Evolutionary conservation across 192 early-diverging fungal species (phyloP).

Genomic region (Tieghemiomyces parasiticus): DNA sequence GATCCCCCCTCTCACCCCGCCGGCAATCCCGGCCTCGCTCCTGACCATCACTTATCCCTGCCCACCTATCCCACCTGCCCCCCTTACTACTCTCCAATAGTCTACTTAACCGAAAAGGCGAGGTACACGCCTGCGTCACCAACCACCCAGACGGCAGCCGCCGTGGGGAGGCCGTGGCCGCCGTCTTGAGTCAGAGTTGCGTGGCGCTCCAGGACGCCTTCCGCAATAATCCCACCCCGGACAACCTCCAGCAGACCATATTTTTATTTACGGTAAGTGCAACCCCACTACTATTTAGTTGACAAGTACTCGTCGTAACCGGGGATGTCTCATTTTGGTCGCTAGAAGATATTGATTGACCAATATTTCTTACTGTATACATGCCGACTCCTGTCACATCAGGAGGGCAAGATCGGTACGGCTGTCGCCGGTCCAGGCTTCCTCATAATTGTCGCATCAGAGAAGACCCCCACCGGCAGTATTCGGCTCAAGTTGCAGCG

Average conservation of each 20-base stretch:
- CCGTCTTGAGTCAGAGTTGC: conserved; percentile 5
- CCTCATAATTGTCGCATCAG: neutral
- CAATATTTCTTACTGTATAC: neutral
- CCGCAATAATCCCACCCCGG: neutral
- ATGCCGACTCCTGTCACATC: neutral
- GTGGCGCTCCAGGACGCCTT: neutral
- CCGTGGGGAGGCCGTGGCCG: conserved; percentile 5
- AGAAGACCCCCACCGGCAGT: conserved; percentile 2
- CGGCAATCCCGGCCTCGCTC: neutral
- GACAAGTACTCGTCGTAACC: neutral
- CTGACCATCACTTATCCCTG: neutral
- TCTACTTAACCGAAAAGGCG: conserved; percentile 3
- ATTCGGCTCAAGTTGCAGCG: conserved; percentile 3
- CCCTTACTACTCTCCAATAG: neutral
- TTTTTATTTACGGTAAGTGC: conserved; percentile 6
- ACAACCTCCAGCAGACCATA: neutral
- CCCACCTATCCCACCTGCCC: neutral
- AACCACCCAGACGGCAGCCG: conserved; percentile 6
- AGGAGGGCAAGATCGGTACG: neutral
- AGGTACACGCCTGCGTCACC: conserved; percentile 6
- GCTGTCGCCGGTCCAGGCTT: neutral
- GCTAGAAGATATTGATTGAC: neutral
- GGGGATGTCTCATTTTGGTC: neutral
- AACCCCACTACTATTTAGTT: neutral
- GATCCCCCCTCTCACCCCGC: neutral